Percentiles rank a stretch among this genome's conserved stretches.
phyloP scores from a whole-genome alignment of 208 protist species.

The Wallacemonas rigidus region DNA sequence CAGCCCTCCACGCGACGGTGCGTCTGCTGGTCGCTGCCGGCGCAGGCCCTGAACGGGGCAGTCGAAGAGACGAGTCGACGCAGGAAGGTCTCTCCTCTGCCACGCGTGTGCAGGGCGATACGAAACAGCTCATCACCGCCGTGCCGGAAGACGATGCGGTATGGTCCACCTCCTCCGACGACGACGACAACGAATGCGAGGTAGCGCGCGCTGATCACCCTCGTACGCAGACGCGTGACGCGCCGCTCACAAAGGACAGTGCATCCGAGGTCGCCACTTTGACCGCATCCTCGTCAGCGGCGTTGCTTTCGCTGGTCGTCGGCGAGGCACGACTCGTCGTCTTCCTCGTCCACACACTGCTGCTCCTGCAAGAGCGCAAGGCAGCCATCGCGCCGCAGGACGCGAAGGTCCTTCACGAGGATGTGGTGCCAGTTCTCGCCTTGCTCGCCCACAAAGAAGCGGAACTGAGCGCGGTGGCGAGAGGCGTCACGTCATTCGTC shows the following conservation, averaged over 20 bases:
- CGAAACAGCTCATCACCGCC: not conserved
- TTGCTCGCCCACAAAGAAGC: not conserved
- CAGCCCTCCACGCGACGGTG: constrained; percentile 35
- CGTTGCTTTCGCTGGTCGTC: constrained; percentile 16
- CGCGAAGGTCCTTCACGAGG: constrained; percentile 19
- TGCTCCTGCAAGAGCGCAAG: constrained; percentile 45
- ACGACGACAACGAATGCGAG: not conserved
- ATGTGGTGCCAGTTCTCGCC: constrained; percentile 41
- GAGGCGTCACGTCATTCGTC: not conserved
- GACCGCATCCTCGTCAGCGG: not conserved
- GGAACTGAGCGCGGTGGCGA: not conserved
- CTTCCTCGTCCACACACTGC: constrained; percentile 36
- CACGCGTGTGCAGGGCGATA: too few species aligned
- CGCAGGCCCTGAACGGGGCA: not conserved
- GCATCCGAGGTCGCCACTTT: not conserved
- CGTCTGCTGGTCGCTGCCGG: not conserved
- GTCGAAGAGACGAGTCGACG: not conserved
- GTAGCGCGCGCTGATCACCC: too few species aligned
- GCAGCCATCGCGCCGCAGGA: constrained; percentile 37
- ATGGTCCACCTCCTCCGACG: constrained; percentile 3
- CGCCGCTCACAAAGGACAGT: too few species aligned
- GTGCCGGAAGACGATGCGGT: constrained; percentile 2
- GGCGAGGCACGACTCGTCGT: constrained; percentile 43
- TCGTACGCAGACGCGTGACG: too few species aligned
- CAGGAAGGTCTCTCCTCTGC: not conserved